Evolutionary conservation across 257 asterid genomes (phyloP).

Genomic region (Scutellaria minor): DNA sequence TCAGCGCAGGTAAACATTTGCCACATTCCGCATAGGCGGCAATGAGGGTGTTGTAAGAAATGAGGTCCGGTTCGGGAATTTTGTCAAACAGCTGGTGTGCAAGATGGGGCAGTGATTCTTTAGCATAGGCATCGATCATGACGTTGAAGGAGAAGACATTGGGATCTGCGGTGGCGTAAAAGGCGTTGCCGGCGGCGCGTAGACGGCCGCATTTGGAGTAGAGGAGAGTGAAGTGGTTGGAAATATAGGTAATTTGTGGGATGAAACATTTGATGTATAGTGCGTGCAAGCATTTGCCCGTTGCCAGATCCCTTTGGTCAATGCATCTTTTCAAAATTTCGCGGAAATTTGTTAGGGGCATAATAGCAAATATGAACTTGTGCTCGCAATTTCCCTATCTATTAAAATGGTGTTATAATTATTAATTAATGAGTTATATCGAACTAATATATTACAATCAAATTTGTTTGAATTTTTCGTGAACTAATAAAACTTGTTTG

Average conservation of each 20-base stretch:
- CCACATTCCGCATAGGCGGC: constrained; percentile 75
- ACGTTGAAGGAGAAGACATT: constrained; percentile 78
- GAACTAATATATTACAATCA: too few species aligned
- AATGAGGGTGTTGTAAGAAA: constrained; percentile 79
- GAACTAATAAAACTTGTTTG: too few species aligned
- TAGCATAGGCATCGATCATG: constrained; percentile 64
- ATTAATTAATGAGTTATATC: too few species aligned
- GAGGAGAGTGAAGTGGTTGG: constrained; percentile 82
- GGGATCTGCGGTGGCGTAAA: constrained; percentile 53
- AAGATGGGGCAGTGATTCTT: constrained; percentile 48
- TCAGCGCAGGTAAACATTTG: constrained; percentile 43
- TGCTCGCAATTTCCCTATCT: too few species aligned
- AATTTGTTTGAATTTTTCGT: too few species aligned
- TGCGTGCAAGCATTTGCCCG: constrained; percentile 70
- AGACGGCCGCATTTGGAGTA: constrained; percentile 74
- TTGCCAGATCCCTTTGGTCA: constrained; percentile 49
- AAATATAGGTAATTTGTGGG: constrained; percentile 61
- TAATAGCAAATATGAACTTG: too few species aligned
- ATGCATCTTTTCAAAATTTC: constrained; percentile 64
- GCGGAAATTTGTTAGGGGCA: constrained; percentile 31
- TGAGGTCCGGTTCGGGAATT: constrained; percentile 76
- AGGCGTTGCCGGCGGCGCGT: constrained; percentile 56
- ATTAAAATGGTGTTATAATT: too few species aligned
- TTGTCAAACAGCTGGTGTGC: constrained; percentile 69
- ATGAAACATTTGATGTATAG: constrained; percentile 53